Evolutionary conservation across 2,329 filamentous ascomycete species (phyloP), one percentile per base, ranked within the genome.

Genomic region (Colletotrichum neosansevieriae): DNA sequence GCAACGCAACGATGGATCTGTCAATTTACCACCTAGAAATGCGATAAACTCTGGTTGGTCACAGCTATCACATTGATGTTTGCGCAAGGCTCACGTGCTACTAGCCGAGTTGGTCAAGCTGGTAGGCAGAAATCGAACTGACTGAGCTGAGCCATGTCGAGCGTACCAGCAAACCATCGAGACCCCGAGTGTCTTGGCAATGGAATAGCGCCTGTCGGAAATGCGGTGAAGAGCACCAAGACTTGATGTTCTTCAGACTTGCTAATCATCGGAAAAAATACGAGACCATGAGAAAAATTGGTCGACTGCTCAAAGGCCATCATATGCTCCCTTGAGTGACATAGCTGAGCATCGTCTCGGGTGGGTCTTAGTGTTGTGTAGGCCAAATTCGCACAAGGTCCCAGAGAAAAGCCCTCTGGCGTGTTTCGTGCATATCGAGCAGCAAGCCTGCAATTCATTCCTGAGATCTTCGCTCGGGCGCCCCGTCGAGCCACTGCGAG

Each of bases 351-450:
- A 38, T 38, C 29, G 29, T 29, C 11, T 13, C 13, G 11, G 51
- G 13, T 32, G 21, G 19, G 34, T 13, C 32, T 42, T 19, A 6
- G 4, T 34, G 24, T 42, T 34, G n/a, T 42, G 21, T 40, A 17
- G 32, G 11, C 19, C 10, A 36, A 21, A 59, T 68, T 68, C 42
- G 17, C 61, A 65, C 65, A 51, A 50, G 47, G 61, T 24, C 11
- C 19, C 24, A 17, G 12, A 24, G 29, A 45, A 49, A n/a, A 51
- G 11, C n/a, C 50, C 32, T 24, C 42, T 24, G 17, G 29, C 45
- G 15, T 50, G 32, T 34, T 45, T 47, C 40, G 13, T 29, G 56
- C 13, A 19, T 58, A n/a, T 40, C 9, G 6, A 36, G 34, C 17
- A 51, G 44, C 42, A 32, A 24, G 29, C 54, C 24, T 21, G 36